A percentile compares a stretch with the other conserved stretches of the same genome.
These are phyloP conservation scores for Globisporangium lucens DNA, from an alignment of 352 stramenopile species.

Conservation along the genomic window DNA sequence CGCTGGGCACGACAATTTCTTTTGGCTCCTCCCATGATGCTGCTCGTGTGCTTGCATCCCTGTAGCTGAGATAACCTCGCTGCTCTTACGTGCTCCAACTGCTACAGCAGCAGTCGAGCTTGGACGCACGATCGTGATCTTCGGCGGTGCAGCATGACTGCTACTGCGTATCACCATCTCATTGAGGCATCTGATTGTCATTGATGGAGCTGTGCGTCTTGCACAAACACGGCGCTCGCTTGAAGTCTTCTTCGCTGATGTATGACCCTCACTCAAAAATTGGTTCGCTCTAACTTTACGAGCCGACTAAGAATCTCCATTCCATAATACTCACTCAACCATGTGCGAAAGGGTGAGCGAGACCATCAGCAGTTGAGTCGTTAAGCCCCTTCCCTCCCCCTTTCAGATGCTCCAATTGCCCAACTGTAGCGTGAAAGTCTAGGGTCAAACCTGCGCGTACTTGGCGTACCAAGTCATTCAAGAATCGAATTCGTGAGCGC, in stretches of 20 bases:
- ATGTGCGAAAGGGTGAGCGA: not conserved
- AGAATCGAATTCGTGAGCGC: not conserved
- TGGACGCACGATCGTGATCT: conserved; percentile 27
- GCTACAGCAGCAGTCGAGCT: conserved; percentile 17
- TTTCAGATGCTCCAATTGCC: not conserved
- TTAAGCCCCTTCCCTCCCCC: not conserved
- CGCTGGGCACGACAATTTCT: not conserved
- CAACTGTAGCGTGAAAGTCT: not conserved
- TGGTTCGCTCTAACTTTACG: conserved; percentile 1
- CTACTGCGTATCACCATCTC: not conserved
- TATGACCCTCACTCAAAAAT: not conserved
- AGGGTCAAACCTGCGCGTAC: not conserved
- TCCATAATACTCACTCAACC: not conserved
- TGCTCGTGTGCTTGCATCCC: not conserved
- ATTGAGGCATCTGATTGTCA: not conserved
- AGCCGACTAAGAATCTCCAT: not conserved
- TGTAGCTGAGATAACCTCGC: not conserved
- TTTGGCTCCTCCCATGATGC: not conserved
- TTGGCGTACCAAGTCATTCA: not conserved
- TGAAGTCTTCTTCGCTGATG: not conserved
- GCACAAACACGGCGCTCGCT: not conserved
- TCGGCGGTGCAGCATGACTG: conserved; percentile 16
- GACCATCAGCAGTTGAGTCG: not conserved
- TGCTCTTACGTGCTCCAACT: not conserved
- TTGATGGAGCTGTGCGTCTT: not conserved